phyloP scores from a whole-genome alignment of 2,329 filamentous ascomycete species.

The Sporothrix pallida region DNA sequence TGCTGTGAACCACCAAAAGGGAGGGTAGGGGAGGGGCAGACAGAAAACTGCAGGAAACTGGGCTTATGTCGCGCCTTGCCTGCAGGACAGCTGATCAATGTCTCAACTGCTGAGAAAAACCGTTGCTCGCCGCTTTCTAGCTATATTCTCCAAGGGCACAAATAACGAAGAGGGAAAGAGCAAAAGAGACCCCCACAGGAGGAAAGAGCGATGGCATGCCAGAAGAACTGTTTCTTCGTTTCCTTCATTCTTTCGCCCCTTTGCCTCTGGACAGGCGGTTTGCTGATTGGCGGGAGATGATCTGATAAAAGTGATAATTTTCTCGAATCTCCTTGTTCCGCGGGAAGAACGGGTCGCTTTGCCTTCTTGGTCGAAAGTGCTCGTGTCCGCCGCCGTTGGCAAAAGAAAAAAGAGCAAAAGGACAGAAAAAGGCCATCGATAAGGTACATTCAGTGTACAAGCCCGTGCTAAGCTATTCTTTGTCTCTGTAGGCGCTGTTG shows the following conservation, averaged over 20 bases:
- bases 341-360: neutral
- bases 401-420: neutral
- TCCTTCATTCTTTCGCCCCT: neutral
- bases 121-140: neutral
- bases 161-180: neutral
- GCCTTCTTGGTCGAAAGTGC: neutral
- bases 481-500: neutral
- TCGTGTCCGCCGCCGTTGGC: neutral
- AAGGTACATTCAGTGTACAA: neutral
- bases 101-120: neutral
- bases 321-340: neutral
- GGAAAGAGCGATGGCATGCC: neutral
- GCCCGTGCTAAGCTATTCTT: neutral
- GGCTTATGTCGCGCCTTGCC: neutral
- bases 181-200: slow-evolving; percentile 1
- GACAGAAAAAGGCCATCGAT: no score
- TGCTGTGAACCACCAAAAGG: neutral
- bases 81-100: slow-evolving; percentile 8
- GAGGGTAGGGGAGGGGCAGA: slow-evolving; percentile 8
- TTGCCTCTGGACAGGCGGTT: neutral
- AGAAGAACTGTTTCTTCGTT: neutral
- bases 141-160: neutral
- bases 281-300: slow-evolving; percentile 39
- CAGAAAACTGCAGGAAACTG: neutral
- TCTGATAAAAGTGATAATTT: slow-evolving; percentile 38